Evolutionary conservation across 2,329 filamentous ascomycete genomes (phyloP).

Genomic region (Didymosphaeria variabile): DNA sequence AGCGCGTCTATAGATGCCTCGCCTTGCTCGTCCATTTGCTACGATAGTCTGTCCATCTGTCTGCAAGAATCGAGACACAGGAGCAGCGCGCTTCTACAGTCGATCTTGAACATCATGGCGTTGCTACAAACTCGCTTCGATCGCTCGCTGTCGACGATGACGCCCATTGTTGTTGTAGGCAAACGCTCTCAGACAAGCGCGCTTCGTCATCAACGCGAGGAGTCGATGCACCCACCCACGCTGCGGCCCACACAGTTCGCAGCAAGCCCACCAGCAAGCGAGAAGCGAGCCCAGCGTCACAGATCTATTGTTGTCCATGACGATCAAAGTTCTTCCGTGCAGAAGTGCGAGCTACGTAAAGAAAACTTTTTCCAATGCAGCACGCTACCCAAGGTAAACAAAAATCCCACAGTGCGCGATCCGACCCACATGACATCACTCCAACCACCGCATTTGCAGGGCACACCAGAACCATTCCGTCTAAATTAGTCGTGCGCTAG

Average conservation of each 20-base stretch:
- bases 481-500: not conserved
- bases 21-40: not conserved
- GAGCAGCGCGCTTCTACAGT: not conserved
- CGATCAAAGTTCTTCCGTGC: too few relatives aligned
- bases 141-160: constrained; percentile 1
- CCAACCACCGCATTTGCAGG: constrained; percentile 4
- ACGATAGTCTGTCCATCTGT: not conserved
- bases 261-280: constrained; percentile 3
- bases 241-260: constrained; percentile 13
- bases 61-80: not conserved
- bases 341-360: not conserved
- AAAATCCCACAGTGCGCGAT: constrained; percentile 8
- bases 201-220: constrained; percentile 10
- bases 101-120: not conserved
- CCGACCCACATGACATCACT: constrained; percentile 12
- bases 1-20: constrained; percentile 2
- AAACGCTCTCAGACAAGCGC: constrained; percentile 10
- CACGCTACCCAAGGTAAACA: constrained; percentile 16
- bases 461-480: not conserved
- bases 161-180: constrained; percentile 16
- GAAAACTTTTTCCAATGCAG: constrained; percentile 10
- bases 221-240: constrained; percentile 1
- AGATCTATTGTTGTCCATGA: not conserved
- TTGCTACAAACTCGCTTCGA: not conserved
- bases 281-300: not conserved